phyloP scores from a whole-genome alignment of 2,329 filamentous ascomycete genomes.

The Ceratocystis alfenasii region DNA sequence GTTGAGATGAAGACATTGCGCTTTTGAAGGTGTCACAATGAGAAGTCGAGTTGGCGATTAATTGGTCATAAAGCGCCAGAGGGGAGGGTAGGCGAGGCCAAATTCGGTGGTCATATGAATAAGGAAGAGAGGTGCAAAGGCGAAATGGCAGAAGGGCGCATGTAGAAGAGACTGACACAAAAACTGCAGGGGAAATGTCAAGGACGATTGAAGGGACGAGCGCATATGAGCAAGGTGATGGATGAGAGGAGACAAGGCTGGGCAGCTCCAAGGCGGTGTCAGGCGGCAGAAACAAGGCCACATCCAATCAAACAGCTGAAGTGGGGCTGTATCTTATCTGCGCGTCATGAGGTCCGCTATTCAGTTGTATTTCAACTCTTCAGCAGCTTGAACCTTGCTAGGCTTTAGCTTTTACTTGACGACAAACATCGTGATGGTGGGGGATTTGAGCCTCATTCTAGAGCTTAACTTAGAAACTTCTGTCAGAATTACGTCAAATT shows the following conservation, averaged over 20 bases:
- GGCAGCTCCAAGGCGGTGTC: constrained; percentile 15
- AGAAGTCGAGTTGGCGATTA: background rate
- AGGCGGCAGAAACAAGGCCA: constrained; percentile 14
- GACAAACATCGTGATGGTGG: constrained; percentile 14
- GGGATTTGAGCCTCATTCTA: background rate
- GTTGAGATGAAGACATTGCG: constrained; percentile 38
- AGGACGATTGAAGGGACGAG: background rate
- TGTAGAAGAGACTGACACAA: background rate
- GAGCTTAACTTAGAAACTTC: too few relatives aligned
- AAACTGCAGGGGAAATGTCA: background rate
- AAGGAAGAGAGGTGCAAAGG: background rate
- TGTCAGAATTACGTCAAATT: too few relatives aligned
- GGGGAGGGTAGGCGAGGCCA: background rate
- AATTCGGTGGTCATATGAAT: background rate
- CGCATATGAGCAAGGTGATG: background rate
- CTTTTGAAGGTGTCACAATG: background rate
- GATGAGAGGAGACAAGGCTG: background rate
- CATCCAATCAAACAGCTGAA: constrained; percentile 10
- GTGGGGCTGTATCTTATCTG: constrained; percentile 14
- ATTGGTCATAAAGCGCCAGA: background rate
- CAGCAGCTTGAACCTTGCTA: background rate
- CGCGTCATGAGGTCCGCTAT: constrained; percentile 17
- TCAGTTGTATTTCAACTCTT: background rate
- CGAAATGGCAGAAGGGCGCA: background rate
- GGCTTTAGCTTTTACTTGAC: background rate